Evolutionary conservation across 768 basidiomycete species (phyloP).

Genomic region (Xanthoconium stramineum): DNA sequence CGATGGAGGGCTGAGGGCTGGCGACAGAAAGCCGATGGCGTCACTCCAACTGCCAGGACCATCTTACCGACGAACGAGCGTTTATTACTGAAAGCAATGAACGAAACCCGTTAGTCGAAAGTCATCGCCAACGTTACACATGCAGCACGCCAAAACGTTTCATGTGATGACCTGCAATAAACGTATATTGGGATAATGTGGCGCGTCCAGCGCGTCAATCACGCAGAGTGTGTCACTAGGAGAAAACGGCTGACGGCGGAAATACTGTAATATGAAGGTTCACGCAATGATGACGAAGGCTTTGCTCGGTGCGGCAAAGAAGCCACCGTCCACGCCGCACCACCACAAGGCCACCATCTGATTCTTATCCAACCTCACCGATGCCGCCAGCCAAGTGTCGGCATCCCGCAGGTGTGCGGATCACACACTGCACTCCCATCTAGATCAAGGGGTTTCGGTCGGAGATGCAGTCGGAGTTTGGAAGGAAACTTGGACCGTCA

Average conservation of each 20-base stretch:
- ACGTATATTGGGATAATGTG: neutral
- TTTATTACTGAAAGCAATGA: too few relatives aligned
- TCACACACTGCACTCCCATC: slow-evolving; percentile 12
- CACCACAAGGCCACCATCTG: slow-evolving; percentile 1
- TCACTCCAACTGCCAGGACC: neutral
- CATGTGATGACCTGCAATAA: neutral
- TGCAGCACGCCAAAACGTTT: neutral
- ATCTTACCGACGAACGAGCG: neutral
- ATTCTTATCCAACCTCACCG: slow-evolving; percentile 3
- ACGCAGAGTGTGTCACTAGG: neutral
- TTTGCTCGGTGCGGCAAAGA: neutral
- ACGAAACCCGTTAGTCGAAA: neutral
- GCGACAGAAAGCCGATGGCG: neutral
- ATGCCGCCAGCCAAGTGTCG: slow-evolving; percentile 1
- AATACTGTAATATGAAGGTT: slow-evolving; percentile 3
- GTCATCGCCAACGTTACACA: neutral
- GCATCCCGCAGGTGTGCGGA: slow-evolving; percentile 22
- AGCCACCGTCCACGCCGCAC: slow-evolving; percentile 5
- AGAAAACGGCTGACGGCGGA: slow-evolving; percentile 1
- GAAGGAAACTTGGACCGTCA: slow-evolving; percentile 3
- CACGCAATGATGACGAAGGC: slow-evolving; percentile 1
- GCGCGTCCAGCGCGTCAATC: slow-evolving; percentile 1
- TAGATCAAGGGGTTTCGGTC: slow-evolving; percentile 17
- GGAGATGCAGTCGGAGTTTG: slow-evolving; percentile 18
- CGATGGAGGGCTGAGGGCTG: neutral